Evolutionary conservation across 2,329 filamentous ascomycete species (phyloP).

Genomic region (Xylariales sp.): DNA sequence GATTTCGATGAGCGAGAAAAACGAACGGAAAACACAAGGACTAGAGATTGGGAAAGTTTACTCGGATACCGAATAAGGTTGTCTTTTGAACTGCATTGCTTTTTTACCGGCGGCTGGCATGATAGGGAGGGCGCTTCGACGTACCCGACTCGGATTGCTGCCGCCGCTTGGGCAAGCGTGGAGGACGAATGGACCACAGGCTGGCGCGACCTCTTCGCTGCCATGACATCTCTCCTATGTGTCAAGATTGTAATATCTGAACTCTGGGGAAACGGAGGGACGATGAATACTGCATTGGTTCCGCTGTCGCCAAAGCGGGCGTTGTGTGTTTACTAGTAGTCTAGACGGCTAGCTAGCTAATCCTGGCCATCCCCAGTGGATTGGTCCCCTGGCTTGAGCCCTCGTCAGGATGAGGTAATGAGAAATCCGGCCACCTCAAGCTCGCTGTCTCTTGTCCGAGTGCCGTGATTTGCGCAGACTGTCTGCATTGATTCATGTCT

Average conservation of each 20-base stretch:
- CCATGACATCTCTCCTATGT: conserved; percentile 26
- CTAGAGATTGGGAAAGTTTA: conserved; percentile 9
- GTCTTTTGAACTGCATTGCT: conserved; percentile 23
- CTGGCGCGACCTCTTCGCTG: conserved; percentile 29
- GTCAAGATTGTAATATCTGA: conserved; percentile 12
- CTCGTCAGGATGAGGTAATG: conserved; percentile 21
- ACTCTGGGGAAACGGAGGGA: conserved; percentile 6
- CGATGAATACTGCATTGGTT: conserved; percentile 7
- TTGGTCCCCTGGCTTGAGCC: conserved; percentile 15
- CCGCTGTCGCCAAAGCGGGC: conserved; percentile 9
- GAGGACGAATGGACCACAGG: conserved; percentile 26
- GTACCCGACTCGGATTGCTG: background rate
- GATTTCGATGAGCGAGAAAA: conserved; percentile 14
- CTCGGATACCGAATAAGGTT: conserved; percentile 14
- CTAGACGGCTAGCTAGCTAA: conserved; percentile 7
- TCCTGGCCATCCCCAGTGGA: conserved; percentile 2
- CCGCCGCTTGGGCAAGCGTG: conserved; percentile 16
- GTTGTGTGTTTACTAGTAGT: conserved; percentile 2
- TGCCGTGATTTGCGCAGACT: too few species aligned
- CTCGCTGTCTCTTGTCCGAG: too few species aligned
- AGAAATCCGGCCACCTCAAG: conserved; percentile 23
- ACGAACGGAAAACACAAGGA: conserved; percentile 12
- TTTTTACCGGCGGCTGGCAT: conserved; percentile 18
- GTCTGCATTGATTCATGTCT: too few species aligned
- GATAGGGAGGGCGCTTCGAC: background rate